Conservation (phyloP, 768 basidiomycete genomes). For the Suillus subluteus region DNA sequence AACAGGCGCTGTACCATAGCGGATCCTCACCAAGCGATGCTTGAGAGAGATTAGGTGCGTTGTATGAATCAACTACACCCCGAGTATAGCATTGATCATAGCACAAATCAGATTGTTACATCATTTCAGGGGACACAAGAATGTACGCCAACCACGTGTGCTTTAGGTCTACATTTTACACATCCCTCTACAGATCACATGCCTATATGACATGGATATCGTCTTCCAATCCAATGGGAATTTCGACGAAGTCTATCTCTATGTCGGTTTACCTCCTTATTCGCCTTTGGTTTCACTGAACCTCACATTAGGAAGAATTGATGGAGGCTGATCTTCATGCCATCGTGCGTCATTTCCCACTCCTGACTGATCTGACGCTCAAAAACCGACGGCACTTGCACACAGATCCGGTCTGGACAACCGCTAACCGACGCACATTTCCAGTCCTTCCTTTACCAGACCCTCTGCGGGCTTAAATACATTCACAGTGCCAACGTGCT, state of each 20-base stretch:
- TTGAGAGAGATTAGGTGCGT: conserved; percentile 89
- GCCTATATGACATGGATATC: conserved; percentile 98
- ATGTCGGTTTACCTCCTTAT: conserved; percentile 50
- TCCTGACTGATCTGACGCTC: neutral
- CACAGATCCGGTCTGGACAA: conserved; percentile 82
- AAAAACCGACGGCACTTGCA: conserved; percentile 6
- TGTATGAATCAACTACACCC: neutral
- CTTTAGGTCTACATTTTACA: conserved; percentile 16
- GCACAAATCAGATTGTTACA: conserved; percentile 70
- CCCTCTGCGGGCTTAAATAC: conserved; percentile 96
- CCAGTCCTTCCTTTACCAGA: conserved; percentile 98
- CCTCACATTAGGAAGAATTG: conserved; percentile 79
- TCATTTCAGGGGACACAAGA: conserved; percentile 99
- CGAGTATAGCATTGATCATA: conserved; percentile 17
- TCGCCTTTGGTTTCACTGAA: conserved; percentile 7
- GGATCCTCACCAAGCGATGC: conserved; percentile 96
- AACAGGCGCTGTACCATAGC: conserved; percentile 43
- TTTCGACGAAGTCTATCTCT: conserved; percentile 96
- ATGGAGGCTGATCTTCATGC: conserved; percentile 99
- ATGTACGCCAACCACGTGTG: conserved; percentile 54
- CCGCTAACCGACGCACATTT: conserved; percentile 90
- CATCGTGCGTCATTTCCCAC: conserved; percentile 61
- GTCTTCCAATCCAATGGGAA: conserved; percentile 90
- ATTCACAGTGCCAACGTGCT: conserved; percentile 98
- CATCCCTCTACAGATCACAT: conserved; percentile 71